Evolutionary conservation across 805 yeast genomes (phyloP).

Genomic region (Teunomyces pallodes): DNA sequence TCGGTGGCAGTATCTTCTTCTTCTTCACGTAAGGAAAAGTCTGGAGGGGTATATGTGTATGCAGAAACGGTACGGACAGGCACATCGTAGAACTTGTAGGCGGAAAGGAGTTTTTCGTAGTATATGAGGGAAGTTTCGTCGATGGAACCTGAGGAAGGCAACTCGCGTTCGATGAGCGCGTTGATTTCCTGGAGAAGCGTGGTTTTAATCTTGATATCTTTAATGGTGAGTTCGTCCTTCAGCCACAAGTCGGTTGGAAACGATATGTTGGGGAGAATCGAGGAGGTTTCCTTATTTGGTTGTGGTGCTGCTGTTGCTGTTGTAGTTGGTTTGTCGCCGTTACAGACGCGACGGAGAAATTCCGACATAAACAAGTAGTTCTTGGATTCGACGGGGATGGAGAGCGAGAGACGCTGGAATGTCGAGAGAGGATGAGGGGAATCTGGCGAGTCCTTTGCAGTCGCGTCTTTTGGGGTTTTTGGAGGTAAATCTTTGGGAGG

Average conservation of each 20-base stretch:
- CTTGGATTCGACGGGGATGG: constrained; percentile 25
- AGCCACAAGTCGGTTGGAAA: constrained; percentile 41
- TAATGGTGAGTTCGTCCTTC: constrained; percentile 26
- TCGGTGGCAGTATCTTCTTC: constrained; percentile 9
- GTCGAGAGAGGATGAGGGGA: not conserved
- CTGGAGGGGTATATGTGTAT: constrained; percentile 8
- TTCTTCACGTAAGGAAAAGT: constrained; percentile 16
- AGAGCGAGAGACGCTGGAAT: constrained; percentile 23
- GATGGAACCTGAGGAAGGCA: constrained; percentile 8
- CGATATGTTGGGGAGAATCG: constrained; percentile 28
- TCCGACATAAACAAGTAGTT: constrained; percentile 25
- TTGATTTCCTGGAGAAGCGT: constrained; percentile 32
- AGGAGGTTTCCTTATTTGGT: not conserved
- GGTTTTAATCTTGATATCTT: constrained; percentile 31
- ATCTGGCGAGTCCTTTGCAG: not conserved
- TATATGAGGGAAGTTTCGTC: constrained; percentile 28
- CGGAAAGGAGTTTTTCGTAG: constrained; percentile 31
- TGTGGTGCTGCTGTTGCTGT: no score
- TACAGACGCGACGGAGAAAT: constrained; percentile 24
- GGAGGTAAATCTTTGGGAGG: not conserved
- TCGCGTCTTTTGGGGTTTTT: not conserved
- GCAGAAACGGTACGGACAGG: constrained; percentile 3
- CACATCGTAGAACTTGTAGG: constrained; percentile 29
- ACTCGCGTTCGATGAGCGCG: constrained; percentile 24
- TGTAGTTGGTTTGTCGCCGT: constrained; percentile 9